These are phyloP conservation scores for Wickerhamomyces sp. DNA, from an alignment of 1,139 yeast species.

Conservation along the genomic window DNA sequence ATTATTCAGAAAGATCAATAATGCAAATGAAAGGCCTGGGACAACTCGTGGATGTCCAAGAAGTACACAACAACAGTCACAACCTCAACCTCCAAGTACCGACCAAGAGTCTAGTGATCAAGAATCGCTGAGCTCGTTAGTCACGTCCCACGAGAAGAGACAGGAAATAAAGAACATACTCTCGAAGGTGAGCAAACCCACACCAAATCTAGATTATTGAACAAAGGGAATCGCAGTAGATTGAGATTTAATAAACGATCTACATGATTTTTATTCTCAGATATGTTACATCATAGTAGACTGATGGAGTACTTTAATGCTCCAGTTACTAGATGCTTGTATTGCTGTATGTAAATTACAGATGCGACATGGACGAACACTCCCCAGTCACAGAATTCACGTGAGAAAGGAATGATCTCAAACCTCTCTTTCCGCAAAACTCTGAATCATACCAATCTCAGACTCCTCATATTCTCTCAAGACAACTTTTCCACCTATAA, in stretches of 20 bases:
- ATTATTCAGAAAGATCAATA: conserved; percentile 5
- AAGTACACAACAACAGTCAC: neutral
- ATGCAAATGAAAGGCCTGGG: conserved; percentile 5
- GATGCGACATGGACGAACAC: too few species aligned
- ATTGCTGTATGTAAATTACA: too few species aligned
- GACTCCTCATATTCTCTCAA: conserved; percentile 71
- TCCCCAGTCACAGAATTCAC: neutral
- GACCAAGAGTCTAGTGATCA: neutral
- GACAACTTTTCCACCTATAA: conserved; percentile 40
- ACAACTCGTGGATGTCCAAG: neutral
- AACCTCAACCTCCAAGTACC: neutral
- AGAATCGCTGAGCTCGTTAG: neutral
- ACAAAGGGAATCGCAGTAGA: too few species aligned
- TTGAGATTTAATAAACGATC: too few species aligned
- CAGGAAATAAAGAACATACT: conserved; percentile 5
- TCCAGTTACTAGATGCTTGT: too few species aligned
- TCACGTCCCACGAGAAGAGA: conserved; percentile 2
- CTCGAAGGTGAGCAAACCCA: conserved; percentile 1
- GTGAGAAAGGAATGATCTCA: conserved; percentile 1
- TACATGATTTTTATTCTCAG: too few species aligned
- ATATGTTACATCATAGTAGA: too few species aligned
- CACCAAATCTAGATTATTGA: conserved; percentile 3
- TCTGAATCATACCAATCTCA: conserved; percentile 72
- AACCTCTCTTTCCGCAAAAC: conserved; percentile 60
- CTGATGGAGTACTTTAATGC: too few species aligned